Base-by-base conservation (phyloP, 192 early-diverging fungal species). In the Entomortierella beljakovae region DNA sequence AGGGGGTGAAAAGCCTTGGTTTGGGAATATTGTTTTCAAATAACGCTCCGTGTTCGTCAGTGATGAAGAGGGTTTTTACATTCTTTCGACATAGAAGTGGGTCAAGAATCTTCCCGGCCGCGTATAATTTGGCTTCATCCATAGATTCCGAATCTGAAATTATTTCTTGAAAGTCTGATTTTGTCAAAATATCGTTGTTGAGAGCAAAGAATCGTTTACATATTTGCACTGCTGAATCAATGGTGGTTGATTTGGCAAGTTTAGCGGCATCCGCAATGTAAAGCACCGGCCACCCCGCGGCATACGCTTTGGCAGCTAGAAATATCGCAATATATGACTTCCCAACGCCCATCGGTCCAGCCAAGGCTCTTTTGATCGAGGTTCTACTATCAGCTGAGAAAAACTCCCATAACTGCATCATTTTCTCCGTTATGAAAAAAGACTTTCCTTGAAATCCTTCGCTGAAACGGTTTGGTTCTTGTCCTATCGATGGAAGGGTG, bases 241-340 rank as follows among this genome's bases (percentile, higher is more conserved):
- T 18, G 49, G n/a, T 18, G 20, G 16, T 10, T 18, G 6, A 6
- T 25, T 6, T 18, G 5, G n/a, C 49, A 5, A 51, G 49, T 51
- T 18, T n/a, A 25, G 10, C 49, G 18, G 49, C 49, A 51, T 51
- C 49, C n/a, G 49, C 6, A 5, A 51, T n/a, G 18, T 51, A 51
- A 6, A 51, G 49, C 1, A 72, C 16, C 15, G 25, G 34, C 64
- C 69, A 80, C 37, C 43, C 42, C 23, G 64, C 61, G n/a, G 69
- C 52, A 70, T 80, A 80, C 2, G 76, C 69, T 40, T 64, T 71
- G 25, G 68, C 0, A 11, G 76, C 76, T 59, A 65, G 56, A 40
- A 71, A 71, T 11, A 62, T 52, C 9, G 72, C 61, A 37, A 75
- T 52, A 18, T 68, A 75, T 32, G 72, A 68, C 32, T 67, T 75